Conservation (phyloP, 441 rosid genomes). For the Euphorbia celastroides region DNA sequence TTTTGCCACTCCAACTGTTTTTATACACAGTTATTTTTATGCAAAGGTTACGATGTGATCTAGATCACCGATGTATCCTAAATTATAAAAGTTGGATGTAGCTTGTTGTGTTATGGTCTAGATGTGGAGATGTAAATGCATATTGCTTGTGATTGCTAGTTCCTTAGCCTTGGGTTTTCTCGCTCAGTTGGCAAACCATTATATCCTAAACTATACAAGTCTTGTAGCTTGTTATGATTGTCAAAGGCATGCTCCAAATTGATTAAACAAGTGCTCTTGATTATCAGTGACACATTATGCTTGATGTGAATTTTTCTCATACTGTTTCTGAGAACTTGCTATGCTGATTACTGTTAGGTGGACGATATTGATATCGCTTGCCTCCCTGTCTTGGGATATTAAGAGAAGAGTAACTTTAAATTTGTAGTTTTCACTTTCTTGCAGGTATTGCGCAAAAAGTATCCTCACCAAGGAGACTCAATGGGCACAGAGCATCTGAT, state of each 20-base stretch:
- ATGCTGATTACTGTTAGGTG: neutral
- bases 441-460: conserved; percentile 83
- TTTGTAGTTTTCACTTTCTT: conserved; percentile 11
- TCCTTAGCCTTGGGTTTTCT: too few relatives aligned
- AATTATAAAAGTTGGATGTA: too few relatives aligned
- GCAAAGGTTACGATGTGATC: too few relatives aligned
- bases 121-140: too few relatives aligned
- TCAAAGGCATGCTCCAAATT: conserved; percentile 28
- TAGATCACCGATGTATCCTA: too few relatives aligned
- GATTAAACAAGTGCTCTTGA: conserved; percentile 3
- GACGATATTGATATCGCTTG: neutral
- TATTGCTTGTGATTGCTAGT: too few relatives aligned
- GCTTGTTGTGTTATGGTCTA: too few relatives aligned
- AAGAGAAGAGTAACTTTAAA: neutral
- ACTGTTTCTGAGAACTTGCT: neutral
- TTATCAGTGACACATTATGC: conserved; percentile 9
- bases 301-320: conserved; percentile 7
- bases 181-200: too few relatives aligned
- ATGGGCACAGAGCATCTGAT: conserved; percentile 63
- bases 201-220: conserved; percentile 94
- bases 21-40: too few relatives aligned
- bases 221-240: conserved; percentile 64
- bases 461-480: conserved; percentile 84
- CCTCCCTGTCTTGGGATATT: neutral
- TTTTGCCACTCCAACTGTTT: too few relatives aligned